Percentiles rank a stretch among this genome's conserved stretches.
Evolutionary conservation across 441 rosid species (phyloP).

Genomic region (Brassica balearica): DNA sequence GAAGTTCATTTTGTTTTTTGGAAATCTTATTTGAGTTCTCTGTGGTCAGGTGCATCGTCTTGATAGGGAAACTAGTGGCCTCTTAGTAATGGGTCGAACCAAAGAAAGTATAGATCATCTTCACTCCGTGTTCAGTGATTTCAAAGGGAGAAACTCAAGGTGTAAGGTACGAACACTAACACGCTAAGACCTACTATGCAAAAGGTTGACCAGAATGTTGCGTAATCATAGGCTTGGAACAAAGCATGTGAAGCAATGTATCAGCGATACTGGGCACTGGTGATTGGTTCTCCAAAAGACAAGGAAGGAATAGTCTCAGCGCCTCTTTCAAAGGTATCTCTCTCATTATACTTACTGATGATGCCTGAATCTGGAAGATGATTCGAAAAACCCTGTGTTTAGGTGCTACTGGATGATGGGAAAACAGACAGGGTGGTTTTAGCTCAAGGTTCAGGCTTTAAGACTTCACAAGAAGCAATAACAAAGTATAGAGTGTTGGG

Average conservation of each 20-base stretch:
- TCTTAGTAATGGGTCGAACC: slow-evolving; percentile 80
- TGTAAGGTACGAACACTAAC: slow-evolving; percentile 58
- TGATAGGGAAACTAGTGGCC: slow-evolving; percentile 90
- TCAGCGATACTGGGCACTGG: slow-evolving; percentile 86
- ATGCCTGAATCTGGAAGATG: not conserved
- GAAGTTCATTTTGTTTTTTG: not conserved
- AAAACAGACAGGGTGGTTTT: slow-evolving; percentile 84
- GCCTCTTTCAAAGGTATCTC: slow-evolving; percentile 80
- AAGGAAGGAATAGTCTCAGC: slow-evolving; percentile 79
- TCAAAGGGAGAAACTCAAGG: slow-evolving; percentile 53
- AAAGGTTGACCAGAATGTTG: not conserved
- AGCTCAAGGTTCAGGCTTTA: slow-evolving; percentile 65
- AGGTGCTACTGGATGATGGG: slow-evolving; percentile 90
- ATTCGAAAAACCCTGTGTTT: not conserved
- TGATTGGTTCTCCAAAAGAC: slow-evolving; percentile 85
- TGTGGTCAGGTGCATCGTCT: slow-evolving; percentile 81
- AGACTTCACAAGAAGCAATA: slow-evolving; percentile 73
- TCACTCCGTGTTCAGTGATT: slow-evolving; percentile 70
- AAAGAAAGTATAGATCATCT: slow-evolving; percentile 71
- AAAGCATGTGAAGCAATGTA: slow-evolving; percentile 73
- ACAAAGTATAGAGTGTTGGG: slow-evolving; percentile 88
- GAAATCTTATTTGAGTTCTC: slow-evolving; percentile 18
- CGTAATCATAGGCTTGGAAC: slow-evolving; percentile 70
- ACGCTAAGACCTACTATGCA: not conserved
- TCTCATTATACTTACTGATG: not conserved